phyloP scores from a whole-genome alignment of 2,329 filamentous ascomycete genomes.

The Lasiodiplodia theobromae region DNA sequence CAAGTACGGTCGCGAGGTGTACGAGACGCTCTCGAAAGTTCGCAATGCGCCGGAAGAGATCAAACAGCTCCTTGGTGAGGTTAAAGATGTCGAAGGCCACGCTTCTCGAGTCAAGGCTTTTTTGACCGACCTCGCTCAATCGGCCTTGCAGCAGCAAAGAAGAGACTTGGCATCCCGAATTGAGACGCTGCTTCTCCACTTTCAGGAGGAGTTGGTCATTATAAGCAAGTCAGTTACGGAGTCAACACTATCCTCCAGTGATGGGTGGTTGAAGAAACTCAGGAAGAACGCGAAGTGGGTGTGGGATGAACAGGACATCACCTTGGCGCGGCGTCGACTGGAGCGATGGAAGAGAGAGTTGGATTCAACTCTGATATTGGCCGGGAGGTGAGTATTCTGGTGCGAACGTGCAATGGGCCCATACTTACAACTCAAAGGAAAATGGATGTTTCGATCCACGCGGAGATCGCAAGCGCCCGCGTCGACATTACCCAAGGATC shows the following conservation, averaged over 20 bases:
- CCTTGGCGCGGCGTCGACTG: neutral
- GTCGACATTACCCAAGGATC: neutral
- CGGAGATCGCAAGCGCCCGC: neutral
- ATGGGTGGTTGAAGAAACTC: conserved; percentile 1
- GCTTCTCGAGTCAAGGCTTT: neutral
- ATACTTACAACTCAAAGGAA: neutral
- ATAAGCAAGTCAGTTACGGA: neutral
- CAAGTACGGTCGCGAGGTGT: conserved; percentile 11
- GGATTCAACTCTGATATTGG: neutral
- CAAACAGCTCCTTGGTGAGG: neutral
- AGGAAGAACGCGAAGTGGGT: conserved; percentile 13
- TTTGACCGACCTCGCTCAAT: neutral
- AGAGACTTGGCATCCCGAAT: neutral
- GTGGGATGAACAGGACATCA: conserved; percentile 12
- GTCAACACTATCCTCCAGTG: neutral
- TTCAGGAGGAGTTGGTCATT: neutral
- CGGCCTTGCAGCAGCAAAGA: neutral
- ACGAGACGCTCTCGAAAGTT: conserved; percentile 4
- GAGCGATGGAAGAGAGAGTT: conserved; percentile 2
- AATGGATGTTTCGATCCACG: conserved; percentile 8
- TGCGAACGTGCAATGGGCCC: neutral
- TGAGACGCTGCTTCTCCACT: neutral
- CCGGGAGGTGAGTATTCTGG: neutral
- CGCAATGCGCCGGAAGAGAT: conserved; percentile 1
- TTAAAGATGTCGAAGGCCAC: conserved; percentile 6